Base-by-base conservation (phyloP, 176 grass and related monocot genomes). In the Triticum urartu region DNA sequence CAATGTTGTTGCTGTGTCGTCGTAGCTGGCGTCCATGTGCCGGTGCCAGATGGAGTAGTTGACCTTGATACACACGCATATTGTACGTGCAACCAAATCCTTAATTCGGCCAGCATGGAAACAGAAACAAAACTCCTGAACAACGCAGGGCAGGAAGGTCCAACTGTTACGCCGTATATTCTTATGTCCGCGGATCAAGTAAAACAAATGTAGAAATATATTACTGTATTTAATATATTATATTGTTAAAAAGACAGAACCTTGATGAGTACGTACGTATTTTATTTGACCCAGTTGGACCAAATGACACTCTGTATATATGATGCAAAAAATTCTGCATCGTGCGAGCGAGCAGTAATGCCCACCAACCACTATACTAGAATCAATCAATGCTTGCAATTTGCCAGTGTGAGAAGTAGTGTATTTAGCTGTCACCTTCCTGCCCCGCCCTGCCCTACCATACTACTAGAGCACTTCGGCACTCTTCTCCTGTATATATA, bases 401-500 rank as follows among this genome's bases (percentile, higher is more conserved):
- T 81, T 77, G 63, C 74, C 7, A 59, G 68, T 47, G 50, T 54
- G 18, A 17, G 5, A 18, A 54, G 61, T 74, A 87, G 75, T 85
- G 59, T 66, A 91, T 84, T 84, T 88, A 75, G 85, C 86, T 88
- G 89, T 91, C 89, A 81, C 61, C 69, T 30, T 80, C 81, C 47
- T 74, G 43, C 33, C 65, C 64, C 79, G 47, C 75, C 47, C 47
- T 50, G 4, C 50, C 50, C 48, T 52, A 52, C 48, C 62, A 82
- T 30, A 30, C 2, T 50, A 56, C 63, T 38, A 78, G 9, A 43
- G 42, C 79, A 40, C 40, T 36, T 36, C 67, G 15, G 66, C 72
- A 67, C 3, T 79, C 40, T 78, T 36, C 35, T 36, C 35, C 15
- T 90, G 9, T 35, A 4, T 48, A 48, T 48, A 48, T 87, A 87